Evolutionary conservation across 1,284 basidiomycete genomes (phyloP).

Genomic region (Malassezia sp.): DNA sequence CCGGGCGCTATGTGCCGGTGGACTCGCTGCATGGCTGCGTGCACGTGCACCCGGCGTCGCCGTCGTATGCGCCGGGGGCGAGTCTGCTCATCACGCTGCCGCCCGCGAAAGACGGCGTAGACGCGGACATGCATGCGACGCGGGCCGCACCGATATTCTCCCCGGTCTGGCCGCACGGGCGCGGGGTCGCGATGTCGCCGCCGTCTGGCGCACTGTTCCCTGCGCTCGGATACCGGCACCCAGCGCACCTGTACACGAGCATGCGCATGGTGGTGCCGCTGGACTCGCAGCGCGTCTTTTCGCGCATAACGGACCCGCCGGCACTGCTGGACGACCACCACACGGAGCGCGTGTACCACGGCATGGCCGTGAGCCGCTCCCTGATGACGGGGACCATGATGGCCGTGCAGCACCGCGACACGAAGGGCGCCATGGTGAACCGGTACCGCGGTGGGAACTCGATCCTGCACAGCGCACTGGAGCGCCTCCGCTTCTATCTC

Average conservation of each 20-base stretch:
- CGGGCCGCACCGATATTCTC: conserved; percentile 30
- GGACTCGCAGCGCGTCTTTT: conserved; percentile 27
- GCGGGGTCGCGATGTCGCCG: conserved; percentile 27
- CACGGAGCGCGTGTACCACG: conserved; percentile 43
- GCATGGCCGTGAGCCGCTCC: conserved; percentile 31
- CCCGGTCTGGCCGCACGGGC: conserved; percentile 32
- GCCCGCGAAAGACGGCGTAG: conserved; percentile 21
- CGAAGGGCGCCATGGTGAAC: conserved; percentile 19
- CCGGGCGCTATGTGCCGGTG: conserved; percentile 29
- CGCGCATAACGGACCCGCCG: conserved; percentile 30
- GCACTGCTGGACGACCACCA: conserved; percentile 38
- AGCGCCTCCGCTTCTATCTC: conserved; percentile 16
- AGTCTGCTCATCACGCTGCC: conserved; percentile 36
- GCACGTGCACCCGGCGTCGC: conserved; percentile 24
- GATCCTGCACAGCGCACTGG: conserved; percentile 26
- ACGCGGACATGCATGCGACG: conserved; percentile 23
- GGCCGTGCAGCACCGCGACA: conserved; percentile 25
- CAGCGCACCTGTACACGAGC: conserved; percentile 27
- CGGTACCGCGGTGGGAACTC: conserved; percentile 32
- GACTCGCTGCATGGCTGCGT: conserved; percentile 37
- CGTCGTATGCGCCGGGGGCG: conserved; percentile 29
- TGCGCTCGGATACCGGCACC: conserved; percentile 27
- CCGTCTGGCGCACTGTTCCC: conserved; percentile 30
- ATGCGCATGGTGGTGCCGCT: conserved; percentile 26
- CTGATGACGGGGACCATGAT: conserved; percentile 24